Percentiles rank a stretch among this genome's conserved stretches.
Evolutionary conservation across 1,139 yeast genomes (phyloP).

Genomic region (Suhomyces terraborum): DNA sequence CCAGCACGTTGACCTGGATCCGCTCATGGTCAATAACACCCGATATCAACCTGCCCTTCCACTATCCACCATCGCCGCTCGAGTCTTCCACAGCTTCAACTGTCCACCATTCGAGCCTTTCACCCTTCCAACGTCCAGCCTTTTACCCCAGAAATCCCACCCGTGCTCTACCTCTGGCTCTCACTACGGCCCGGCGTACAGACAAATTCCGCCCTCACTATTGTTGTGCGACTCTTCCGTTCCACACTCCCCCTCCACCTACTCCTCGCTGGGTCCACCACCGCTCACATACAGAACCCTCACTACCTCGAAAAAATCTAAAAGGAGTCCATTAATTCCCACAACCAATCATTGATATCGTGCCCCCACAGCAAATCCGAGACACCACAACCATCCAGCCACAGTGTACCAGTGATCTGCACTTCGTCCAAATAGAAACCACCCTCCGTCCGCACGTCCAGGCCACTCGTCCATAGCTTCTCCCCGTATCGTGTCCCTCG

Average conservation of each 20-base stretch:
- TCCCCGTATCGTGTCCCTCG: neutral
- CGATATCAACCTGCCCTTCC: too few relatives aligned
- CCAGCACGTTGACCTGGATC: too few relatives aligned
- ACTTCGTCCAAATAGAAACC: neutral
- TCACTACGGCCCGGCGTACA: too few relatives aligned
- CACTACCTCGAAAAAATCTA: slow-evolving; percentile 5
- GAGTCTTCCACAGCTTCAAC: too few relatives aligned
- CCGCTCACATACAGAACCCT: neutral
- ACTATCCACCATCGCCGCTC: too few relatives aligned
- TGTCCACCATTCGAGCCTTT: too few relatives aligned
- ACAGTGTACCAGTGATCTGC: neutral
- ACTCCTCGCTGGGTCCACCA: neutral
- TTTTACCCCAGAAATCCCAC: too few relatives aligned
- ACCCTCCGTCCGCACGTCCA: neutral
- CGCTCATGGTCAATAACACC: too few relatives aligned
- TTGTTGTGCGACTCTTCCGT: neutral
- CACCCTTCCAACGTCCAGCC: too few relatives aligned
- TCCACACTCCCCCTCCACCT: neutral
- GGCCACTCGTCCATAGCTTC: neutral
- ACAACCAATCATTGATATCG: neutral
- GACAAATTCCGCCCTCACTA: neutral
- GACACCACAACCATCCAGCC: neutral
- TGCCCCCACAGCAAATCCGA: neutral
- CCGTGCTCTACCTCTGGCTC: too few relatives aligned
- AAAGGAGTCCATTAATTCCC: slow-evolving; percentile 2